Evolutionary conservation across 2,329 filamentous ascomycete species (phyloP).

Genomic region (Claviceps humidiphila): DNA sequence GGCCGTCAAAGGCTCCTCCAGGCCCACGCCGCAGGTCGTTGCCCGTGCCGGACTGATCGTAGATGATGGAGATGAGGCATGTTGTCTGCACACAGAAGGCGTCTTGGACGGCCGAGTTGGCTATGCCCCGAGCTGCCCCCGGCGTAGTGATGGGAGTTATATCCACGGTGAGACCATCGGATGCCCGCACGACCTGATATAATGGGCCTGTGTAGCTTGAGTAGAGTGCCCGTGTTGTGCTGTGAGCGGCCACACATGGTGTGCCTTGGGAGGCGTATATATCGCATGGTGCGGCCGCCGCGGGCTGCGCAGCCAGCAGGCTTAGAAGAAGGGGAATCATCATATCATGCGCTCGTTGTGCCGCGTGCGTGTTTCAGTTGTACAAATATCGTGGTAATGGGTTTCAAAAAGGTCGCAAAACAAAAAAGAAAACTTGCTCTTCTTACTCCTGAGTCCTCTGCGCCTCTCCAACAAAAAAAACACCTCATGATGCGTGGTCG

Average conservation of each 20-base stretch:
- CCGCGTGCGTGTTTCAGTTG: no score
- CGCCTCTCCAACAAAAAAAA: no score
- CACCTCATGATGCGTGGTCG: no score
- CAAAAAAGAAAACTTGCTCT: no score
- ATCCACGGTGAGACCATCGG: constrained; percentile 19
- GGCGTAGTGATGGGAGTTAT: not conserved
- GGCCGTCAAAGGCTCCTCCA: constrained; percentile 42
- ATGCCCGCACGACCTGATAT: constrained; percentile 47
- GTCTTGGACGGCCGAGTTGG: constrained; percentile 48
- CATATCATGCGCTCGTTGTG: no score
- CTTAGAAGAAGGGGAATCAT: no score
- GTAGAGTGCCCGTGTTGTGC: constrained; percentile 51
- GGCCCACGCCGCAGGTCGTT: constrained; percentile 50
- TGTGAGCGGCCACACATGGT: constrained; percentile 51
- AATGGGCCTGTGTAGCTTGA: constrained; percentile 36
- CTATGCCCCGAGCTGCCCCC: constrained; percentile 37
- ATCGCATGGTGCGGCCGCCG: constrained; percentile 35
- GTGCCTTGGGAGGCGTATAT: constrained; percentile 45
- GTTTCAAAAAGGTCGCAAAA: no score
- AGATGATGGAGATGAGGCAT: constrained; percentile 50
- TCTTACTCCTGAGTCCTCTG: no score
- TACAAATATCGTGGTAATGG: no score
- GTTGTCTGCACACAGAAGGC: constrained; percentile 46
- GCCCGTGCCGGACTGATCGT: constrained; percentile 48
- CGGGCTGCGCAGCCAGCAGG: not conserved